Base-by-base conservation (phyloP, 2,329 filamentous ascomycete genomes). In the Cercospora sesami region DNA sequence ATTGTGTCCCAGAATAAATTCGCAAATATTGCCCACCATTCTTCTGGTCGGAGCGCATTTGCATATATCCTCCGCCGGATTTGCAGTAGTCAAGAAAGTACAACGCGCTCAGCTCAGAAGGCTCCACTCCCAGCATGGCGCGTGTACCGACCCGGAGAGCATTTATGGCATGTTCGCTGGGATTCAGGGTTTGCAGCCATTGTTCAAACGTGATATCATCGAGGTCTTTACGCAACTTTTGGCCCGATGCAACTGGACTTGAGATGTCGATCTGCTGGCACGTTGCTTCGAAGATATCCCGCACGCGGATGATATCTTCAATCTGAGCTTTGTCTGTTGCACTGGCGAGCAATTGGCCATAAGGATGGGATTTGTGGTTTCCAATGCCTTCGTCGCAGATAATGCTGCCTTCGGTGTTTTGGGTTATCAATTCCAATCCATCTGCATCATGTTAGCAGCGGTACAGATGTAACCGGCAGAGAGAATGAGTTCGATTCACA, bases 61-160 rank as follows among this genome's bases (percentile, higher is more conserved):
- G 78, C 66, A 85, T 67, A 2, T 88, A 76, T 0, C 87, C 86
- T 4, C 82, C 82, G 2, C 84, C 84, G 10, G 80, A 81, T 70
- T 82, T 83, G 79, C 83, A 84, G 76, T 88, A 87, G 72, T 86
- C 80, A 23, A 89, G 78, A 71, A 88, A 86, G 72, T 78, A 87
- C 1, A 85, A 73, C 0, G 86, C 85, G 6, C 81, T 83, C 4
- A 86, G 72, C 12, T 87, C 84, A 1, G 64, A 67, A 0, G 85
- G 81, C 36, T 86, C 83, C 1, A 81, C 75, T 1, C 86, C 86
- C 1, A 86, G 75, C 81, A 85, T 84, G 1, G 81, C 85, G 0
- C 83, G 78, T 0, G 81, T 82, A 79, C 84, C 86, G 3, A 86
- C 72, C 3, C 72, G 79, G 1, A 80, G 80, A 0, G 78, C 81